Conservation (phyloP, 2,329 filamentous ascomycete species). For the Sporothrix variecibatus region DNA sequence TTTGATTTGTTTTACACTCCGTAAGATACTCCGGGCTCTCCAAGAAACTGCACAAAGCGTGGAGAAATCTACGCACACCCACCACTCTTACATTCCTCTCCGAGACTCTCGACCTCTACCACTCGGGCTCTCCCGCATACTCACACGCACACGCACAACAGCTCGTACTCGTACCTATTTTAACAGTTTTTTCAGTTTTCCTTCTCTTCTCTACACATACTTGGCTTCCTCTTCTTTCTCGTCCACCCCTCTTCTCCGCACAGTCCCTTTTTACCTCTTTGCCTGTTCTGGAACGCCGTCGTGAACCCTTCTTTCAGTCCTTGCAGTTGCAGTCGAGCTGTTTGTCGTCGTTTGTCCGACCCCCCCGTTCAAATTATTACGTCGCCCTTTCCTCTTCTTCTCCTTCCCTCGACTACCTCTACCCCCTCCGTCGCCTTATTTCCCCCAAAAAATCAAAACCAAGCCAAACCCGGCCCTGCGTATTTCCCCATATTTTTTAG, state of each 20-base stretch:
- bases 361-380: background rate
- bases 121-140: background rate
- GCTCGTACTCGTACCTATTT: background rate
- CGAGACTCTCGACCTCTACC: background rate
- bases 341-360: background rate
- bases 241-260: slow-evolving; percentile 14
- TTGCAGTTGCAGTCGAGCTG: background rate
- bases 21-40: slow-evolving; percentile 6
- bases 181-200: background rate
- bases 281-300: slow-evolving; percentile 8
- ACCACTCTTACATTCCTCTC: background rate
- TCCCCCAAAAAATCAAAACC: background rate
- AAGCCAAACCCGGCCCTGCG: background rate
- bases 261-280: slow-evolving; percentile 5
- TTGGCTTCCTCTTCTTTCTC: background rate
- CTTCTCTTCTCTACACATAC: background rate
- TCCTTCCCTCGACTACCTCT: background rate
- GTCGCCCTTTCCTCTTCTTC: background rate
- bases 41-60: background rate
- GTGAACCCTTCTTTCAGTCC: background rate
- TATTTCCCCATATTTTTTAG: slow-evolving; percentile 17
- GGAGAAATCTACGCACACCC: background rate
- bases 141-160: background rate
- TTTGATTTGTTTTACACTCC: background rate
- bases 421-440: background rate